A percentile compares a stretch with the other conserved stretches of the same genome.
phyloP scores from a whole-genome alignment of 441 rosid species.

The Adansonia madagascariensis region DNA sequence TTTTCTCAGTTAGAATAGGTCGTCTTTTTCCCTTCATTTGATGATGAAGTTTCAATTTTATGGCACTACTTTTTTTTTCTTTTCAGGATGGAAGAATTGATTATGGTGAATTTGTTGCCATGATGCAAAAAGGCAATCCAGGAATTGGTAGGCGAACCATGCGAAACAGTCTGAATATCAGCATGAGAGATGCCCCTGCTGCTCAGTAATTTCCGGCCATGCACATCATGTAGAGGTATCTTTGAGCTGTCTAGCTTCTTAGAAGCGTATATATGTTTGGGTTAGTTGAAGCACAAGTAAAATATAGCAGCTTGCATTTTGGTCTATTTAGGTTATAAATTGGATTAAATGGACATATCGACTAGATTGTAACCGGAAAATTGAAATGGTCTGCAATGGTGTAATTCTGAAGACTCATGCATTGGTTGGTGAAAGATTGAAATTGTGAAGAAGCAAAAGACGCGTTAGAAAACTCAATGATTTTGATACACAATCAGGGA shows the following conservation, averaged over 20 bases:
- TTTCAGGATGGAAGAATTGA: slow-evolving; percentile 93
- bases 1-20: background rate
- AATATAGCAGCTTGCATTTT: background rate
- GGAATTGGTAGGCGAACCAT: slow-evolving; percentile 95
- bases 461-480: background rate
- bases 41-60: slow-evolving; percentile 15
- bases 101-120: slow-evolving; percentile 92
- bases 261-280: background rate
- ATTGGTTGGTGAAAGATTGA: background rate
- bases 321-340: background rate
- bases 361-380: background rate
- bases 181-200: slow-evolving; percentile 80
- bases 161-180: slow-evolving; percentile 87
- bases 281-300: background rate
- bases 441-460: background rate
- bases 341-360: background rate
- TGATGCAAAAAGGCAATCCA: slow-evolving; percentile 96
- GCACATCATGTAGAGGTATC: slow-evolving; percentile 42
- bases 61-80: slow-evolving; percentile 17
- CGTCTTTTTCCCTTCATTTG: background rate
- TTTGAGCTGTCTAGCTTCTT: slow-evolving; percentile 15
- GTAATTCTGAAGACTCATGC: background rate
- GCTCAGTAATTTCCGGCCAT: slow-evolving; percentile 36
- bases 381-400: background rate
- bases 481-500: background rate